phyloP scores from a whole-genome alignment of 352 stramenopile genomes.

The Pythium periplocum region DNA sequence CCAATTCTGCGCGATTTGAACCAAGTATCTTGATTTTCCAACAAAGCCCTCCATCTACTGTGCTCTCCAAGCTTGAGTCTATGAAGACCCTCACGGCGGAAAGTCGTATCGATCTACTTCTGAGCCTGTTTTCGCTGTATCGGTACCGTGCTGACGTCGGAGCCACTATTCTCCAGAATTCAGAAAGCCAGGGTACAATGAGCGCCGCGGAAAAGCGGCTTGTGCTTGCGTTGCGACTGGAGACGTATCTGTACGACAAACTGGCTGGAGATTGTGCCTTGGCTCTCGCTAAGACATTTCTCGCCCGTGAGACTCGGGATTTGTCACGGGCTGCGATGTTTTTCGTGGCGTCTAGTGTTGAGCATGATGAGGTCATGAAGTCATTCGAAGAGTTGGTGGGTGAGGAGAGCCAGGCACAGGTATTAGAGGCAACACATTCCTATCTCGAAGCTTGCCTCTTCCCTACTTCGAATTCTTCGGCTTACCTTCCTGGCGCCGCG shows the following conservation, averaged over 20 bases:
- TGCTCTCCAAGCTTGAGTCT: conserved; percentile 51
- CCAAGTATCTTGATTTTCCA: conserved; percentile 60
- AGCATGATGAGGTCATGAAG: conserved; percentile 50
- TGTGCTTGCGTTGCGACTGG: conserved; percentile 49
- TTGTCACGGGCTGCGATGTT: conserved; percentile 57
- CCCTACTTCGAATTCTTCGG: conserved; percentile 27
- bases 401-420: conserved; percentile 33
- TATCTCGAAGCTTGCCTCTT: conserved; percentile 83
- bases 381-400: conserved; percentile 45
- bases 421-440: conserved; percentile 47
- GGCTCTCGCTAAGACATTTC: conserved; percentile 58
- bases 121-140: conserved; percentile 83
- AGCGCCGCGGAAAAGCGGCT: conserved; percentile 12
- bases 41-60: conserved; percentile 68
- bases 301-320: conserved; percentile 44
- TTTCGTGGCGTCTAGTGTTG: conserved; percentile 66
- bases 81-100: conserved; percentile 8
- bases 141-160: conserved; percentile 81
- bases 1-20: conserved; percentile 3
- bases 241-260: conserved; percentile 70
- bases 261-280: conserved; percentile 64
- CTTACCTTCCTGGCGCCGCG: conserved; percentile 4
- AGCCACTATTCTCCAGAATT: conserved; percentile 10
- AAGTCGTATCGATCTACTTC: conserved; percentile 65
- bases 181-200: not conserved